Percentiles rank a stretch among this genome's conserved stretches.
These are phyloP conservation scores for Neonectria hederae DNA, from an alignment of 2,329 filamentous ascomycete species.

Conservation along the genomic window DNA sequence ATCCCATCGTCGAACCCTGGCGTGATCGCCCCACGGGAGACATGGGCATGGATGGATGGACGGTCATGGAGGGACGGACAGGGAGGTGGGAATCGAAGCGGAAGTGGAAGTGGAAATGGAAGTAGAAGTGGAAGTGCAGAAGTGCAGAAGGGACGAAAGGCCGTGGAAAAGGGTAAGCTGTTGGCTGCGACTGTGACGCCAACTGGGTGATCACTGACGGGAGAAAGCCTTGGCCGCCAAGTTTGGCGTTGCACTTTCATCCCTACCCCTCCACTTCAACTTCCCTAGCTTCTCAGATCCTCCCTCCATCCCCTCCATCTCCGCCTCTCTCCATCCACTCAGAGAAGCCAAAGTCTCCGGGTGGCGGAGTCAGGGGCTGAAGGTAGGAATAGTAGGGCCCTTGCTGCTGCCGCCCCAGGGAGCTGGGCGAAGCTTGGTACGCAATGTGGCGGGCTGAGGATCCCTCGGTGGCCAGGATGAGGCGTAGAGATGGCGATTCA, in stretches of 20 bases:
- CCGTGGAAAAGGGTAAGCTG: background rate
- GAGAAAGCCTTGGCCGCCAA: background rate
- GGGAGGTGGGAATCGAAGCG: slow-evolving; percentile 2
- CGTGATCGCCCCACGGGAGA: slow-evolving; percentile 28
- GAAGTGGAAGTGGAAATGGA: background rate
- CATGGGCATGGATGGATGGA: slow-evolving; percentile 4
- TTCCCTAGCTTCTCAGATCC: slow-evolving; percentile 18
- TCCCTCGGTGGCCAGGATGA: background rate
- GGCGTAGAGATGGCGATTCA: background rate
- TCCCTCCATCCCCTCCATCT: slow-evolving; percentile 5
- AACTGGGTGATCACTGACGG: no score
- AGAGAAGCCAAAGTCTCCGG: slow-evolving; percentile 12
- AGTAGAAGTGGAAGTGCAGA: background rate
- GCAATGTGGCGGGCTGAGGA: background rate
- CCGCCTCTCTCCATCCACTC: background rate
- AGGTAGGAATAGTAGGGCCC: slow-evolving; percentile 18
- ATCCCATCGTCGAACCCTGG: slow-evolving; percentile 19
- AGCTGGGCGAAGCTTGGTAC: slow-evolving; percentile 22
- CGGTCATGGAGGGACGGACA: background rate
- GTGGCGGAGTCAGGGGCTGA: slow-evolving; percentile 21
- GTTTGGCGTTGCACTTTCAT: background rate
- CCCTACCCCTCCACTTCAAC: background rate
- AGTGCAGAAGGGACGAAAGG: background rate
- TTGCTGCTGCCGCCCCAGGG: slow-evolving; percentile 10
- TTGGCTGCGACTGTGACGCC: background rate